Evolutionary conservation across 805 yeast genomes (phyloP).

Genomic region (Metschnikowia similis): DNA sequence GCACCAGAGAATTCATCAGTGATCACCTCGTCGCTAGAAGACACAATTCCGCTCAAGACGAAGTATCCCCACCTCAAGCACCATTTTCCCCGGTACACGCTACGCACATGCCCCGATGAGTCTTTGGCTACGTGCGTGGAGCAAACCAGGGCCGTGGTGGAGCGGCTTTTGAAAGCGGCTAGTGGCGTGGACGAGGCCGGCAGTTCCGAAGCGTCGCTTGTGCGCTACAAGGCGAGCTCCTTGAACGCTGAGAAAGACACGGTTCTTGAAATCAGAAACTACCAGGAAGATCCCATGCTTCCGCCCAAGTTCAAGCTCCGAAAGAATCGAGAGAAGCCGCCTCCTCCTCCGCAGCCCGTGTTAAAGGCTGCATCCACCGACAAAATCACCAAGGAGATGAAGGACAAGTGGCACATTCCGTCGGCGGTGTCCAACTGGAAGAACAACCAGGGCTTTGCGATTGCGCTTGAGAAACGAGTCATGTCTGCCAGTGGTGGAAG

Average conservation of each 20-base stretch:
- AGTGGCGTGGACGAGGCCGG: constrained; percentile 17
- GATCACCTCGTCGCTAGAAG: constrained; percentile 25
- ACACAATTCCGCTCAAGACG: constrained; percentile 55
- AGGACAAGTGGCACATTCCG: constrained; percentile 81
- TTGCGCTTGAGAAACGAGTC: constrained; percentile 73
- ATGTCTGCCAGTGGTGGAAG: constrained; percentile 43
- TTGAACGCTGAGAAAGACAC: constrained; percentile 8
- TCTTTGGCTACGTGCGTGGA: constrained; percentile 44
- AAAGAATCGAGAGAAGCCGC: constrained; percentile 60
- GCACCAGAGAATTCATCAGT: constrained; percentile 13
- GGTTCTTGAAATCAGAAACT: constrained; percentile 61
- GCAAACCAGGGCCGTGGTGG: constrained; percentile 56
- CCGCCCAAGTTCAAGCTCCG: constrained; percentile 75
- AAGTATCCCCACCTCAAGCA: constrained; percentile 36
- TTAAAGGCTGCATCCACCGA: constrained; percentile 50
- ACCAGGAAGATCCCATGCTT: constrained; percentile 76
- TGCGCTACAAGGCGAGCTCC: constrained; percentile 19
- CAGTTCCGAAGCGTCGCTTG: constrained; percentile 11
- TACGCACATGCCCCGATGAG: constrained; percentile 41
- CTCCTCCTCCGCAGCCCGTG: constrained; percentile 64
- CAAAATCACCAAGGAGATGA: constrained; percentile 64
- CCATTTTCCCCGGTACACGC: constrained; percentile 33
- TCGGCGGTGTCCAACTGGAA: constrained; percentile 94
- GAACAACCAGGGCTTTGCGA: constrained; percentile 84
- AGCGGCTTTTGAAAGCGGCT: constrained; percentile 44